These are phyloP conservation scores for Eucalyptus virginea DNA, from an alignment of 345 rosid species.

Conservation along the genomic window DNA sequence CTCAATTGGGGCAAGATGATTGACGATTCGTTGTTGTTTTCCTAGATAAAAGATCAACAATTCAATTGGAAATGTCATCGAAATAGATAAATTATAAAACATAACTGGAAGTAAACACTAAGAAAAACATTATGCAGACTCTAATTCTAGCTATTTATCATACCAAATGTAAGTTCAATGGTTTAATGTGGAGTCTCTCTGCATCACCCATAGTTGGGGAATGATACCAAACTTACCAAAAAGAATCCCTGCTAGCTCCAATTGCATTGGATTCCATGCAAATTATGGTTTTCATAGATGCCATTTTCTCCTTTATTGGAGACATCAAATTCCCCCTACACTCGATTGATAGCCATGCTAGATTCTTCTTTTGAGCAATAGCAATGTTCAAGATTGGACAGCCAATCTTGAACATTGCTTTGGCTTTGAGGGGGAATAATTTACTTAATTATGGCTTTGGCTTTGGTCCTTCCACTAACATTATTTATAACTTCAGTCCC, in stretches of 20 bases:
- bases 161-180: background rate
- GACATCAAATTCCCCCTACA: background rate
- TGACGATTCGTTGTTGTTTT: accelerated
- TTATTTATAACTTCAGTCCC: background rate
- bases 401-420: background rate
- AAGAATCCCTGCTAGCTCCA: background rate
- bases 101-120: background rate
- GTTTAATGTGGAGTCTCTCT: background rate
- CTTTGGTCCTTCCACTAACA: background rate
- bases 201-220: background rate
- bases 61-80: background rate
- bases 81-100: background rate
- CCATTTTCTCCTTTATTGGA: background rate
- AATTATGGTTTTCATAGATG: background rate
- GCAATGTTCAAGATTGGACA: background rate
- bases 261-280: background rate
- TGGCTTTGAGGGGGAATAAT: background rate
- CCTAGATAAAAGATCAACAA: accelerated
- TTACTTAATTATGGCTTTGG: background rate
- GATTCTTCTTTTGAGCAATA: background rate
- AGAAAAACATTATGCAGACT: background rate
- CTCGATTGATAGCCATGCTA: background rate
- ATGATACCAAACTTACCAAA: background rate
- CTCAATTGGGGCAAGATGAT: background rate
- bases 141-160: background rate